Evolutionary conservation across 495 filamentous ascomycete genomes (phyloP).

Genomic region (Zalerion maritima): DNA sequence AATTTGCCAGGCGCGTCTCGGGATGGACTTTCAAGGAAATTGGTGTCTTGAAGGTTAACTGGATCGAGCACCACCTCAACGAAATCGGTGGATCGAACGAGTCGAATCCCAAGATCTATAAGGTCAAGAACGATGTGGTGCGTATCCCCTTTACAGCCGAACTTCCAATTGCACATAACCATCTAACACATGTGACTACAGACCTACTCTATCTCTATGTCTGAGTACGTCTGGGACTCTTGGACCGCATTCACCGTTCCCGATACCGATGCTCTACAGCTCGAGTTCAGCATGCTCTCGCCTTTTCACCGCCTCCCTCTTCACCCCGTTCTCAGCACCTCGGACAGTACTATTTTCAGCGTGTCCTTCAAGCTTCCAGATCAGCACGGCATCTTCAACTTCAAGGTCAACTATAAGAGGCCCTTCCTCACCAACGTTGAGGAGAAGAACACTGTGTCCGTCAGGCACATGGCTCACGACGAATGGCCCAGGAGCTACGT

Average conservation of each 20-base stretch:
- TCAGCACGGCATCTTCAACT: slow-evolving; percentile 97
- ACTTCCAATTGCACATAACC: background rate
- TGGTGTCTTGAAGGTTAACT: slow-evolving; percentile 75
- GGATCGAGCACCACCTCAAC: slow-evolving; percentile 64
- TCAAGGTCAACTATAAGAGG: slow-evolving; percentile 88
- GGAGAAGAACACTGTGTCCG: slow-evolving; percentile 87
- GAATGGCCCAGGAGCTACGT: slow-evolving; percentile 86
- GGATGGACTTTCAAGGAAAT: slow-evolving; percentile 90
- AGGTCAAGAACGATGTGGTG: slow-evolving; percentile 95
- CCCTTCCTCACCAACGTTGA: slow-evolving; percentile 82
- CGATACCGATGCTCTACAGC: slow-evolving; percentile 57
- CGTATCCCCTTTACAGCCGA: slow-evolving; percentile 20
- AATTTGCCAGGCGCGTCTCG: slow-evolving; percentile 70
- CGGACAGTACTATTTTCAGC: slow-evolving; percentile 59
- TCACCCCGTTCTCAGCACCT: slow-evolving; percentile 36
- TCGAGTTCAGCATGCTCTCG: slow-evolving; percentile 97
- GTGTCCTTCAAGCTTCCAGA: slow-evolving; percentile 71
- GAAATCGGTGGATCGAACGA: slow-evolving; percentile 35
- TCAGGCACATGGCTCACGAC: slow-evolving; percentile 90
- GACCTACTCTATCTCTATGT: slow-evolving; percentile 79
- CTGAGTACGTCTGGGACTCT: slow-evolving; percentile 59
- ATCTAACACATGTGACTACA: slow-evolving; percentile 19
- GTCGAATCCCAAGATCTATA: slow-evolving; percentile 77
- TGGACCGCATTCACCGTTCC: slow-evolving; percentile 62
- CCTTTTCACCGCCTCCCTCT: slow-evolving; percentile 91